Conservation (phyloP, 1,139 yeast genomes). For the Zygosaccharomyces sapae region DNA sequence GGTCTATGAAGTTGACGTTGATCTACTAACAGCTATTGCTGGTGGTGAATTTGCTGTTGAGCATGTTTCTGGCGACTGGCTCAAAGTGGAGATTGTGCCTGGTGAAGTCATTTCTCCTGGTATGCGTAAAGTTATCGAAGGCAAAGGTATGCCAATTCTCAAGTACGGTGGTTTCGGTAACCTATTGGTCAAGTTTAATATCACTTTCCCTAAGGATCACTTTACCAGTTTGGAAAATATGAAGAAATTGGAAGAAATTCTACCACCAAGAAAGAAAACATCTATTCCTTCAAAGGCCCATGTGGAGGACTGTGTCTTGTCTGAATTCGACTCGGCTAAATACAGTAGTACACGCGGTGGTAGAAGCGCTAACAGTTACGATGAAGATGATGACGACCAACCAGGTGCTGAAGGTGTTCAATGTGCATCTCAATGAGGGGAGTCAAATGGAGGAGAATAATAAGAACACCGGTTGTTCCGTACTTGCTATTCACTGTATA, state of each 20-base stretch:
- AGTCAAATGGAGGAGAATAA: neutral
- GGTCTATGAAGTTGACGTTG: slow-evolving; percentile 80
- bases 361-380: slow-evolving; percentile 45
- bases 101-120: slow-evolving; percentile 95
- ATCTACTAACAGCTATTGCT: slow-evolving; percentile 87
- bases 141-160: slow-evolving; percentile 92
- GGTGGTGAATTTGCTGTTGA: slow-evolving; percentile 89
- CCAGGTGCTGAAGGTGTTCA: slow-evolving; percentile 72
- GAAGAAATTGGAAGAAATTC: slow-evolving; percentile 57
- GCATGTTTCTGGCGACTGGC: slow-evolving; percentile 84
- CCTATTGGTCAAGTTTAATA: slow-evolving; percentile 62
- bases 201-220: slow-evolving; percentile 65
- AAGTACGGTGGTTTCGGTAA: slow-evolving; percentile 75
- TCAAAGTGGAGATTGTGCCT: slow-evolving; percentile 76
- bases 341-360: slow-evolving; percentile 47
- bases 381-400: slow-evolving; percentile 61
- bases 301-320: slow-evolving; percentile 79
- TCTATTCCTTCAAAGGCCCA: slow-evolving; percentile 58
- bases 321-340: slow-evolving; percentile 58
- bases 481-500: slow-evolving; percentile 6
- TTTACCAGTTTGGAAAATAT: slow-evolving; percentile 65
- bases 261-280: slow-evolving; percentile 60
- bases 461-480: slow-evolving; percentile 6
- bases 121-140: slow-evolving; percentile 72
- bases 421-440: slow-evolving; percentile 69